Evolutionary conservation across 1,284 basidiomycete genomes (phyloP).

Genomic region (Ceratobasidium sp.): DNA sequence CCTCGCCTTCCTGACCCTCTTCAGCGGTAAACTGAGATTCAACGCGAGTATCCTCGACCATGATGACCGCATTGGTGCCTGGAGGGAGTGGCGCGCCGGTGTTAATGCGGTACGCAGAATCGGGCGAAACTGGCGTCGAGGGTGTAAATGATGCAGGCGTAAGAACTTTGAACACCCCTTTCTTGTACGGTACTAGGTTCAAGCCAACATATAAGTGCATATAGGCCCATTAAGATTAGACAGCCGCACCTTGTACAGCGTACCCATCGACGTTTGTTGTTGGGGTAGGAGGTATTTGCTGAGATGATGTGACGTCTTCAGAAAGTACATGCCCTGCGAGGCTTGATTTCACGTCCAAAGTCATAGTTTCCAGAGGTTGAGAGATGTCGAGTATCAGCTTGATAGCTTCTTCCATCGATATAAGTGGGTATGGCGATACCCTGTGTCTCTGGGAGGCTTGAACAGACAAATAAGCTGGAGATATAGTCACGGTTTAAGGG

Average conservation of each 20-base stretch:
- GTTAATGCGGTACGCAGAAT: constrained; percentile 79
- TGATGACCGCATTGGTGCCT: constrained; percentile 84
- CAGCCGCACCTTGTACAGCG: constrained; percentile 72
- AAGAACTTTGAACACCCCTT: constrained; percentile 79
- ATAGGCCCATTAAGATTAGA: constrained; percentile 24
- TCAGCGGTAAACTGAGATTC: constrained; percentile 30
- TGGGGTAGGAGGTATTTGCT: constrained; percentile 70
- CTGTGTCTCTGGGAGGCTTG: constrained; percentile 70
- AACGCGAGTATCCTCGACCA: constrained; percentile 88
- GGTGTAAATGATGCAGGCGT: constrained; percentile 67
- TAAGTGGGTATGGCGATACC: constrained; percentile 80
- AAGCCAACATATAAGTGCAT: constrained; percentile 2
- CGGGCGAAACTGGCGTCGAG: constrained; percentile 62
- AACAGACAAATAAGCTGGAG: constrained; percentile 35
- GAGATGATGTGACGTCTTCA: constrained; percentile 75
- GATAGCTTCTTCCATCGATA: constrained; percentile 77
- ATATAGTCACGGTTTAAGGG: constrained; percentile 17
- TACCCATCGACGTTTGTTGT: constrained; percentile 93
- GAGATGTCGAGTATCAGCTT: constrained; percentile 68
- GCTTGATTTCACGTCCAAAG: constrained; percentile 65
- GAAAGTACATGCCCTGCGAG: constrained; percentile 80
- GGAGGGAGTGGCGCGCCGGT: constrained; percentile 81
- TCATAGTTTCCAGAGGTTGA: constrained; percentile 60
- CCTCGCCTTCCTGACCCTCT: constrained; percentile 63
- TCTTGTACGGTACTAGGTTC: constrained; percentile 56